These are phyloP conservation scores for Epithele typhae DNA, from an alignment of 768 basidiomycete genomes.

Conservation along the genomic window DNA sequence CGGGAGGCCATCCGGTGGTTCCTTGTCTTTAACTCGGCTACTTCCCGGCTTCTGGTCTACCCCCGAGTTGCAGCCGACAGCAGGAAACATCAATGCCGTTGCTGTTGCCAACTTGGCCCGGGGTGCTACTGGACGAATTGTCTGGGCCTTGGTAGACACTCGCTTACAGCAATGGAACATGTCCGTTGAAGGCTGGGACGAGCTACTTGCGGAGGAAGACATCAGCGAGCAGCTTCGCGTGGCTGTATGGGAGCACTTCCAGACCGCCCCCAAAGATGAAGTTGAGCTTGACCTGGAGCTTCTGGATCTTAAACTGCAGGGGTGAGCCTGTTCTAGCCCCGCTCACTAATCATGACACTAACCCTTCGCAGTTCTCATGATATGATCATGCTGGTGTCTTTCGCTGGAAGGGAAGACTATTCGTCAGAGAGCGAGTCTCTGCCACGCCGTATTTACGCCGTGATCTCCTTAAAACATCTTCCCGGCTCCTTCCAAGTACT, in stretches of 20 bases:
- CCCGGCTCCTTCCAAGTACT: conserved; percentile 42
- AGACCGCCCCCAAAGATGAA: conserved; percentile 34
- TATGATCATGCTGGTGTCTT: conserved; percentile 63
- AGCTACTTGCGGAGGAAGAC: conserved; percentile 53
- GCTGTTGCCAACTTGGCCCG: conserved; percentile 37
- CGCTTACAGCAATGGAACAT: conserved; percentile 70
- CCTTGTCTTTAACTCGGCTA: conserved; percentile 41
- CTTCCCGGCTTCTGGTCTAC: conserved; percentile 41
- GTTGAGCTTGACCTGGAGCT: conserved; percentile 65
- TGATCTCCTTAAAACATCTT: conserved; percentile 45
- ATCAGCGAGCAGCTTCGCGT: conserved; percentile 43
- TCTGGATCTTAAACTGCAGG: conserved; percentile 61
- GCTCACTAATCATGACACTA: conserved; percentile 10
- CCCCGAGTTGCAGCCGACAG: conserved; percentile 37
- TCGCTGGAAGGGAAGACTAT: conserved; percentile 51
- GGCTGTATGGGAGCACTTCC: conserved; percentile 42
- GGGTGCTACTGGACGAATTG: conserved; percentile 43
- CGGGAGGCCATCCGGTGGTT: conserved; percentile 45
- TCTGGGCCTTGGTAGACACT: conserved; percentile 69
- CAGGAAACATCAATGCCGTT: conserved; percentile 64
- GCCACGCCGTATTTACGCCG: conserved; percentile 62
- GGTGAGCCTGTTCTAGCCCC: conserved; percentile 37
- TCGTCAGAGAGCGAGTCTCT: conserved; percentile 34
- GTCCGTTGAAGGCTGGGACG: conserved; percentile 67
- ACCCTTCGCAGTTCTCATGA: conserved; percentile 45